Percentiles rank a stretch among this genome's conserved stretches.
Evolutionary conservation across 352 stramenopile genomes (phyloP).

Genomic region (Phytophthora ramorum): DNA sequence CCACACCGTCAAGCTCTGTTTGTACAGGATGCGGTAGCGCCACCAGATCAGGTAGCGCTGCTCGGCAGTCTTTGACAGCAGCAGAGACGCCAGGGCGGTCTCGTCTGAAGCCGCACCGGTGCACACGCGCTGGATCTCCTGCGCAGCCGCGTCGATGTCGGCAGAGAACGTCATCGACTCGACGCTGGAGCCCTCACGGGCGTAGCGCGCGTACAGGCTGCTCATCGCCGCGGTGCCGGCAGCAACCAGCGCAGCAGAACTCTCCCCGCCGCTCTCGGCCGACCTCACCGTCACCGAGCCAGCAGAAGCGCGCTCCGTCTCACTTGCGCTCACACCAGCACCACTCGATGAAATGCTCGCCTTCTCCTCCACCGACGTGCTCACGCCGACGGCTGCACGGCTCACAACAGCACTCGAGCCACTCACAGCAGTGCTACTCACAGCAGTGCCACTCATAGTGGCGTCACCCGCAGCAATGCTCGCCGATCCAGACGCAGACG

Average conservation of each 20-base stretch:
- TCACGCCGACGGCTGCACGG: background rate
- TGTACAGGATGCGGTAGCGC: conserved; percentile 12
- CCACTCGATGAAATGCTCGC: conserved; percentile 2
- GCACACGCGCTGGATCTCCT: conserved; percentile 46
- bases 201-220: conserved; percentile 10
- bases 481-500: conserved; percentile 4
- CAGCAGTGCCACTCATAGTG: too few relatives aligned
- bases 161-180: conserved; percentile 7
- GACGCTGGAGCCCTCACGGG: conserved; percentile 19
- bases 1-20: conserved; percentile 9
- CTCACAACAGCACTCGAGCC: too few relatives aligned
- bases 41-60: conserved; percentile 21
- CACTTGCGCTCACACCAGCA: too few relatives aligned
- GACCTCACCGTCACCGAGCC: conserved; percentile 6
- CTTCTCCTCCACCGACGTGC: conserved; percentile 11
- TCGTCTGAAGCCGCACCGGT: background rate
- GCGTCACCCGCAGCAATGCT: background rate
- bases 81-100: conserved; percentile 14
- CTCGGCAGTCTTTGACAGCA: conserved; percentile 17
- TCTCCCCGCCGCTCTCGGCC: conserved; percentile 1
- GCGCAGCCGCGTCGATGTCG: conserved; percentile 33
- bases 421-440: too few relatives aligned
- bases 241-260: conserved; percentile 4
- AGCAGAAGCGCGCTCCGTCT: conserved; percentile 2
- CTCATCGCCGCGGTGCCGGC: background rate